These are phyloP conservation scores for Nicotiana tabacum DNA, from an alignment of 257 asterid genomes.

Conservation along the genomic window DNA sequence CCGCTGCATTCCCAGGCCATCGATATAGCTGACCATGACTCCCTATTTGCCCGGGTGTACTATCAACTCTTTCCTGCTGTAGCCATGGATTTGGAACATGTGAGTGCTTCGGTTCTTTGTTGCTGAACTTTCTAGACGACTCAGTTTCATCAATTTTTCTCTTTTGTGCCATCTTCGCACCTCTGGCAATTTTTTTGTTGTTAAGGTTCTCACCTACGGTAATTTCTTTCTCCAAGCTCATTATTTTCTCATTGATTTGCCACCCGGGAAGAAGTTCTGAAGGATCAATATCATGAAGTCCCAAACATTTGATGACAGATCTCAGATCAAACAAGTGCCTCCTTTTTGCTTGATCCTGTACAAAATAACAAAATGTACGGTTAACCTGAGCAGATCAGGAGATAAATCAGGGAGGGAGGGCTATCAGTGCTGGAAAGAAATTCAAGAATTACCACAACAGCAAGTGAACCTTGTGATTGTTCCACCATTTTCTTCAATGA, in stretches of 20 bases:
- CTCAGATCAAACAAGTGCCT: conserved; percentile 44
- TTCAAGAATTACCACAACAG: conserved; percentile 36
- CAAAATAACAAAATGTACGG: conserved; percentile 10
- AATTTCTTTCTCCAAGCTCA: conserved; percentile 49
- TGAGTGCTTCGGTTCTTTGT: conserved; percentile 46
- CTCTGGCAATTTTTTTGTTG: no score
- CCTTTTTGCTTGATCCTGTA: conserved; percentile 68
- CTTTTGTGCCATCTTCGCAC: conserved; percentile 31
- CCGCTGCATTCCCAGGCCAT: conserved; percentile 33
- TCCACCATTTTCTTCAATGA: conserved; percentile 39
- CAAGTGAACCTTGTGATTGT: conserved; percentile 35
- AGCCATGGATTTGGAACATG: conserved; percentile 32
- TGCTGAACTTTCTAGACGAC: conserved; percentile 31
- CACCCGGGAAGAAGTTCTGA: conserved; percentile 63
- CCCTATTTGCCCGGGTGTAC: conserved; percentile 25
- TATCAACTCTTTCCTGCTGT: conserved; percentile 33
- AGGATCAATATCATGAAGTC: conserved; percentile 53
- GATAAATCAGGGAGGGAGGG: background rate
- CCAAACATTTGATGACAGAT: conserved; percentile 54
- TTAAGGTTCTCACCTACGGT: conserved; percentile 22
- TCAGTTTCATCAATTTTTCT: conserved; percentile 51
- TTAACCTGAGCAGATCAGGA: conserved; percentile 3
- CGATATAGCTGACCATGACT: conserved; percentile 32
- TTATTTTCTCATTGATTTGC: conserved; percentile 58
- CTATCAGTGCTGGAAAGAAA: background rate